Base-by-base conservation (phyloP, 148 eudicot species). In the Simmondsia chinensis region DNA sequence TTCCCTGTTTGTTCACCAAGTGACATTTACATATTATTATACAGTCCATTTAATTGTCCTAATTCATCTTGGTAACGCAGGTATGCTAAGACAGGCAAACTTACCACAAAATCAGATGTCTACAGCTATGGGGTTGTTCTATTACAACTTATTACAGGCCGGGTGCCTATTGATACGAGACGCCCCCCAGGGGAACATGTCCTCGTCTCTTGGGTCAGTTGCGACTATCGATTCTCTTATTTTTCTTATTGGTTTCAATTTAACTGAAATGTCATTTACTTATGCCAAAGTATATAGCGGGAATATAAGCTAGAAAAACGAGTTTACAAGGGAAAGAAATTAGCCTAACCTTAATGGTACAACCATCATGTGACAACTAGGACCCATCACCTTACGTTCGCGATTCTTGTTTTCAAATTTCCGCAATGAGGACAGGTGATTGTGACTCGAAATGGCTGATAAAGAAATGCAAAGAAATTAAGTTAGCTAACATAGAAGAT, bases 21-120 rank as follows among this genome's bases (percentile, higher is more conserved):
- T 56, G 68, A 35, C 35, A 3, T 46, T 40, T n/a, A n/a, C n/a
- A n/a, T n/a, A n/a, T n/a, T n/a, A n/a, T n/a, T n/a, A n/a, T n/a
- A n/a, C n/a, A n/a, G n/a, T 7, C 13, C 39, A 34, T 34, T 3
- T 19, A 46, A 17, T 9, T 29, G 2, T 28, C 37, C 9, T 25
- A 8, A 40, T 15, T 33, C 27, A 37, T 28, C 25, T 26, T 48
- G n/a, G 37, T 50, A 55, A 21, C 50, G 60, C 54, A 89, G 95
- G 85, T 84, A 89, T 43, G 93, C 76, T 39, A 81, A 93, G 14
- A 81, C 93, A 20, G 97, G 97, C 4, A 89, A 74, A 62, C 83
- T 89, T 39, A 84, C 97, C 0, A 89, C 95, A n/a, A 89, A 89
- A 71, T 89, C 97, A 20, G 95, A 89, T 70, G 93, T 81, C 14